phyloP scores from a whole-genome alignment of 768 basidiomycete species.

The Termitomyces sp. region DNA sequence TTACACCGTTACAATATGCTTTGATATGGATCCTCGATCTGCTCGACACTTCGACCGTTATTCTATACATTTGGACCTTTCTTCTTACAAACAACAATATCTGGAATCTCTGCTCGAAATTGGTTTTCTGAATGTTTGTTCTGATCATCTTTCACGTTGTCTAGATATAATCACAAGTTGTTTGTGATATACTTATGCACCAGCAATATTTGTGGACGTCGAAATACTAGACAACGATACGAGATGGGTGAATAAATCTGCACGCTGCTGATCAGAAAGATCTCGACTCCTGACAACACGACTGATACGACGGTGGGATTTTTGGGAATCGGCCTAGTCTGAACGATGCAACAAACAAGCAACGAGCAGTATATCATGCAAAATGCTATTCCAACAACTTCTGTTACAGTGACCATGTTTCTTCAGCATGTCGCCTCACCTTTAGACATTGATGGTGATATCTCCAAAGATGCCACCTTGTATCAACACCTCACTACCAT shows the following conservation, averaged over 20 bases:
- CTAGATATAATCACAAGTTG: too few species aligned
- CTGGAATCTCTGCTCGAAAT: neutral
- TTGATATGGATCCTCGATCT: neutral
- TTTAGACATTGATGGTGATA: constrained; percentile 1
- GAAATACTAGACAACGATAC: neutral
- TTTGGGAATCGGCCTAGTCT: too few species aligned
- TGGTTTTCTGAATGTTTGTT: neutral
- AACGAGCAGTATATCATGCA: neutral
- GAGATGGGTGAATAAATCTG: too few species aligned
- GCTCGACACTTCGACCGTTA: neutral
- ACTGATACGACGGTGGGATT: neutral
- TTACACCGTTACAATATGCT: neutral
- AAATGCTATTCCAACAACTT: neutral
- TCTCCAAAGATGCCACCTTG: constrained; percentile 2
- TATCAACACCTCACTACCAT: constrained; percentile 7
- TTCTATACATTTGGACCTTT: neutral
- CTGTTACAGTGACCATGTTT: neutral
- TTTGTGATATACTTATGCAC: neutral
- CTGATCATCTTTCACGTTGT: neutral
- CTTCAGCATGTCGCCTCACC: neutral
- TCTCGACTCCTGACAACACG: neutral
- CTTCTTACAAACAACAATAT: neutral
- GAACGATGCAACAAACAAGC: neutral
- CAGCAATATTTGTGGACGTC: neutral
- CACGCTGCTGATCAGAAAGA: too few species aligned